Base-by-base conservation (phyloP, 2,329 filamentous ascomycete species). In the Aureobasidium zeae region DNA sequence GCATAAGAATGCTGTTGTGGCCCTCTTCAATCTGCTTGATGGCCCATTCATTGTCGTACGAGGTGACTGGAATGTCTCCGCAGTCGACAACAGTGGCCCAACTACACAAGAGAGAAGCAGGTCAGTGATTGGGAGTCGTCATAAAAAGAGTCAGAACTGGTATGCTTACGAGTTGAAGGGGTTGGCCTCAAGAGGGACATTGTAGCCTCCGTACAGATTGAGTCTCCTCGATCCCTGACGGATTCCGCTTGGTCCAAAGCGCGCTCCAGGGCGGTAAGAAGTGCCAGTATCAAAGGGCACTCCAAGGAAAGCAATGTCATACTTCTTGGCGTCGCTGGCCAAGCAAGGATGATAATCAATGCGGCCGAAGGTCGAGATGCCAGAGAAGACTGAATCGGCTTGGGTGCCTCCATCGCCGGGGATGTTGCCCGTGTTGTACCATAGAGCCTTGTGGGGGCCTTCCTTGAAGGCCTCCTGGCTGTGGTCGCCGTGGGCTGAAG, bases 151-250 rank as follows among this genome's bases (percentile, higher is more conserved):
- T 38, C 15, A 38, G 35, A 13, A 19, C 16, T 20, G 11, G 12
- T 3, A 7, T 6, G 10, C 24, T 10, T 3, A 10, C 19, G 13
- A 8, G 58, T 81, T 78, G 68, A 89, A 89, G 0, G 84, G 83
- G 62, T 91, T 89, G 16, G 81, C 81, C 20, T 76, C 70, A 11
- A 93, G 68, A 0, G 85, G 84, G 4, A 91, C 85, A 54, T 93
- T 91, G 63, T 91, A 93, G 4, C 86, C 86, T 54, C 86, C 86
- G 60, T 91, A 91, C 46, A 91, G 79, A 66, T 89, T 91, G 52
- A 91, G 74, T 52, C 85, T 76, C 57, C 85, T 79, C 58, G 84
- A 89, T 65, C 85, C 86, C 71, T 91, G 86, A 60, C 86, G 77
- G 55, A 91, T 89, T 35, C 85, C 85, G 22, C 80, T 85, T 8